Evolutionary conservation across 139 green algal species (phyloP), one percentile per base, ranked within the genome.

Genomic region (Zygnema circumcarinatum): DNA sequence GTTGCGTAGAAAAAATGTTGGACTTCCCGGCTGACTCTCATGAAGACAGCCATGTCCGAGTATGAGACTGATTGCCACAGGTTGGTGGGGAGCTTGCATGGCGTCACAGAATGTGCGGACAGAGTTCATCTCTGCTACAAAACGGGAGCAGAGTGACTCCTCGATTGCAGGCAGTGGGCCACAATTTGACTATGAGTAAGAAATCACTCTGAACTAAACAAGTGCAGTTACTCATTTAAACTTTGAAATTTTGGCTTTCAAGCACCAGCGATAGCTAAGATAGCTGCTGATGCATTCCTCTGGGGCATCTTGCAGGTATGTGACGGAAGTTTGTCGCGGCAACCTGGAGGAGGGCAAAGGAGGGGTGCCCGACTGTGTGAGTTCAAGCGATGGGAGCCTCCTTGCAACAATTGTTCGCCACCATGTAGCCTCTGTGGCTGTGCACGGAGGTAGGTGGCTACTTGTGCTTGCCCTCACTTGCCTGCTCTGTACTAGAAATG

Each of bases 231-330:
- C n/a, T n/a, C n/a, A n/a, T n/a, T n/a, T n/a, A n/a, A n/a, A n/a
- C n/a, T n/a, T n/a, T n/a, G n/a, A n/a, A n/a, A n/a, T n/a, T n/a
- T n/a, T n/a, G n/a, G n/a, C n/a, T n/a, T n/a, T n/a, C n/a, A n/a
- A n/a, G n/a, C n/a, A n/a, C n/a, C n/a, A n/a, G n/a, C n/a, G n/a
- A n/a, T n/a, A n/a, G n/a, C n/a, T n/a, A n/a, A n/a, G n/a, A n/a
- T n/a, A n/a, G n/a, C n/a, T n/a, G n/a, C n/a, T n/a, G n/a, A n/a
- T n/a, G n/a, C n/a, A n/a, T n/a, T n/a, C n/a, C n/a, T n/a, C n/a
- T n/a, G n/a, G n/a, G n/a, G n/a, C n/a, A n/a, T 36, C 3, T 74
- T 53, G 2, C 75, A 83, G 75, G 75, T 83, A 83, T 56, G 38
- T 53, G 2, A 83, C 75, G 2, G 75, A 83, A 52, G 38, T 56